Evolutionary conservation across 148 eudicot species (phyloP), one percentile per base, ranked within the genome.

Genomic region (Gaultheria prostrata): DNA sequence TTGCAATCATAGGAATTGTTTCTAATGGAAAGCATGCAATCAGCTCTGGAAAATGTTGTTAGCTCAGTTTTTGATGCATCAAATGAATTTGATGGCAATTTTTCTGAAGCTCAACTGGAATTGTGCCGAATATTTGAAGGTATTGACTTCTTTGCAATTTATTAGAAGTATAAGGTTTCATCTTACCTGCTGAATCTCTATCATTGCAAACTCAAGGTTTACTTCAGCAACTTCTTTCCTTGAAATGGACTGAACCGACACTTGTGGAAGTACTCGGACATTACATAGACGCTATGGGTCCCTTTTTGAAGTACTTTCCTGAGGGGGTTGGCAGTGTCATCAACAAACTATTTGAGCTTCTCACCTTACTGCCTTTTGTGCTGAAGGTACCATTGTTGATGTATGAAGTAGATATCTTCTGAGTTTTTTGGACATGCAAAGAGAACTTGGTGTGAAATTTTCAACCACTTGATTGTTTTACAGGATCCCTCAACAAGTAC

Each of bases 401-500:
- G 14, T 80, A 53, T 46, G 81, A 10, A 57, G 57, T 76, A 21
- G 11, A 73, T 53, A 15, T 78, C 46, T 77, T 76, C 1, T 72
- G 73, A 51, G 32, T 28, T 51, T 71, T 82, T 8, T 69, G 48
- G 53, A 30, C 8, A 65, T 70, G 46, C 13, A 69, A 28, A 35
- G n/a, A 26, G 46, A 67, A 69, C 24, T 15, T 43, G 21, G 67
- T 48, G 76, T 51, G 76, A 43, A 77, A 46, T 72, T 24, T 63
- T 72, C 59, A 81, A 26, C 77, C 61, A 28, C 65, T 57, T 81
- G 85, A 70, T 75, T 79, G 28, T 54, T 86, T 85, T 76, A 80
- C 90, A 97, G 99, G 99, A 97, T 89, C 98, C 98, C 81, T 89
- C 98, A 61, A 92, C 98, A 84, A 93, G 93, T 78, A 82, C 91